Evolutionary conservation across 2,329 filamentous ascomycete species (phyloP).

Genomic region (Gliomastix tumulicola): DNA sequence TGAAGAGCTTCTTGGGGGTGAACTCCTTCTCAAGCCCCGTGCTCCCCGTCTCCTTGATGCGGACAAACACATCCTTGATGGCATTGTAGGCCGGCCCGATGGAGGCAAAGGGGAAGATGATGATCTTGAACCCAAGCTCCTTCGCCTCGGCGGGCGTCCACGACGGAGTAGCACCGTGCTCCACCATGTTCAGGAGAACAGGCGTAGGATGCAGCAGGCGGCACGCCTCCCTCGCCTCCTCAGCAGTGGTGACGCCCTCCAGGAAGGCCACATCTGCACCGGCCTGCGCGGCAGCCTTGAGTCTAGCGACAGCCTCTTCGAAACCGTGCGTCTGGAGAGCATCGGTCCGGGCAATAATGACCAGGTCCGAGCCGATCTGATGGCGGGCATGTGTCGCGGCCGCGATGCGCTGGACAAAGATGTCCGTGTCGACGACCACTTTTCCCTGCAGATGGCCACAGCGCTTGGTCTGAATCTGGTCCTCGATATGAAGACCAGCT

Average conservation of each 20-base stretch:
- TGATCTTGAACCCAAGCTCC: constrained; percentile 49
- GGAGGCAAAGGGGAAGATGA: constrained; percentile 47
- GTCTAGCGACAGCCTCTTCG: constrained; percentile 43
- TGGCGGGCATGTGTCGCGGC: constrained; percentile 45
- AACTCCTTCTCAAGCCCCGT: constrained; percentile 29
- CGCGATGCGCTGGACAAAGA: constrained; percentile 48
- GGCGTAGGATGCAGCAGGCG: constrained; percentile 38
- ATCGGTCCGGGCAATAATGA: constrained; percentile 60
- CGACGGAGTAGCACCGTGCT: constrained; percentile 46
- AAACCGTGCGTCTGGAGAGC: constrained; percentile 50
- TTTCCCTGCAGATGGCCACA: constrained; percentile 60
- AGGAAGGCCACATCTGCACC: constrained; percentile 56
- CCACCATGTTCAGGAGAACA: constrained; percentile 51
- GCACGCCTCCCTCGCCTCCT: constrained; percentile 40
- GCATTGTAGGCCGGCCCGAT: constrained; percentile 38
- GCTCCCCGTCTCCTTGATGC: constrained; percentile 26
- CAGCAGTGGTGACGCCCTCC: constrained; percentile 46
- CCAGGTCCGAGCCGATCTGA: constrained; percentile 43
- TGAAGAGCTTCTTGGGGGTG: constrained; percentile 39
- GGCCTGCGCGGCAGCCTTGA: constrained; percentile 41
- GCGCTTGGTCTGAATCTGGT: constrained; percentile 57
- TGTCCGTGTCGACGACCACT: constrained; percentile 43
- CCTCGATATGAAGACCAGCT: constrained; percentile 55
- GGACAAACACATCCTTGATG: constrained; percentile 26
- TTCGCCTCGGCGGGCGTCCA: constrained; percentile 44